Percentiles rank a stretch among this genome's conserved stretches.
Evolutionary conservation across 1,284 basidiomycete species (phyloP).

Genomic region (Trichosporon asahii): DNA sequence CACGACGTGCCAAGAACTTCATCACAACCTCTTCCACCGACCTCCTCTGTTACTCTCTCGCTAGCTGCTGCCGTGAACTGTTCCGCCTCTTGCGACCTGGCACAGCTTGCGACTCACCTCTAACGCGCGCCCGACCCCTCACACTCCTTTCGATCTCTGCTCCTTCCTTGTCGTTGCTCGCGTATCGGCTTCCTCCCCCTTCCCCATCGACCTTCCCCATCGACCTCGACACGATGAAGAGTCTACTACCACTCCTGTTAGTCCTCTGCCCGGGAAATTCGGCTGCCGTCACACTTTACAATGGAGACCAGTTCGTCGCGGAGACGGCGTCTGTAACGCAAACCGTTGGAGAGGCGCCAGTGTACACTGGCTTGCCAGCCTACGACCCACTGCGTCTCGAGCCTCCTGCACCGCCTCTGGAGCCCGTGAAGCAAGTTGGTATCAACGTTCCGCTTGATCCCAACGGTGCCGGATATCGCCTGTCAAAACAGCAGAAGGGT

Average conservation of each 20-base stretch:
- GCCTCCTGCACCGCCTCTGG: slow-evolving; percentile 36
- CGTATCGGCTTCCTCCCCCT: background rate
- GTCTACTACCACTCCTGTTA: background rate
- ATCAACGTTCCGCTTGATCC: slow-evolving; percentile 30
- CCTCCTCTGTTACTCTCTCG: background rate
- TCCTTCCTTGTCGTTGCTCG: background rate
- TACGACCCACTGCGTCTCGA: slow-evolving; percentile 42
- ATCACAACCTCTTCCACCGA: background rate
- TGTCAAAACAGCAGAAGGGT: slow-evolving; percentile 58
- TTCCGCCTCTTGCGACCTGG: background rate
- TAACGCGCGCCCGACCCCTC: background rate
- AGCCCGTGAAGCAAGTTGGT: slow-evolving; percentile 31
- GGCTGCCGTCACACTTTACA: slow-evolving; percentile 9
- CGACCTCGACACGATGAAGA: background rate
- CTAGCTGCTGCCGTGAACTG: background rate
- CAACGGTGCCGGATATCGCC: slow-evolving; percentile 21
- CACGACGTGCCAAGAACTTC: background rate
- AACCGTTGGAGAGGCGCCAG: background rate
- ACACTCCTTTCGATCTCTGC: background rate
- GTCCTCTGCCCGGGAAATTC: background rate
- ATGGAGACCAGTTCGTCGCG: background rate
- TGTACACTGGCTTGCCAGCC: slow-evolving; percentile 39
- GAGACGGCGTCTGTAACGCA: background rate
- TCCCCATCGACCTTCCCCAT: background rate
- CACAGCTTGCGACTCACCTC: background rate